Evolutionary conservation across 768 basidiomycete species (phyloP), one percentile per base, ranked within the genome.

Genomic region (Clitopilus passeckerianus): DNA sequence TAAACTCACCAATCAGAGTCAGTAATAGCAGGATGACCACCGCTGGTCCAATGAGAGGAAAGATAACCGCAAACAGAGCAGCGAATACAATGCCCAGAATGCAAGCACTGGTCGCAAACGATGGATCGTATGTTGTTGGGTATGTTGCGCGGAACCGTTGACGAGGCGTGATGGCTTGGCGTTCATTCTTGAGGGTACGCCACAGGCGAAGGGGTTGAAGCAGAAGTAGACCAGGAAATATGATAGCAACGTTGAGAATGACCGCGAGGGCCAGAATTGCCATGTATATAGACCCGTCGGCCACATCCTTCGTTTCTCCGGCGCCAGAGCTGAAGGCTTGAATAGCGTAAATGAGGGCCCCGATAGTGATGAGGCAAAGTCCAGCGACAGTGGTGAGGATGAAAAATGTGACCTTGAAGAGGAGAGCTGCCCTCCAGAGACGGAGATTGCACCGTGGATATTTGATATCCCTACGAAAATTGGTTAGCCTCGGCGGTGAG

Each of bases 111-210:
- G 83, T 81, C 20, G 86, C 84, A 69, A 84, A 86, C 2, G 87
- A 77, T 12, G 88, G 86, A 59, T 90, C 82, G 65, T 90, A 90
- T 24, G 82, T 80, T 64, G 80, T 75, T 33, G 91, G 90, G 66
- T 89, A 91, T 61, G 88, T 76, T 62, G 88, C 91, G 75, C 91
- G 75, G 74, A 92, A 94, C 18, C 83, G 78, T 69, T 93, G 87
- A 37, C 91, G 79, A 50, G 91, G 91, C 7, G 91, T 94, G 20
- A 88, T 65, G 9, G 87, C 86, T 33, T 77, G 75, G 60, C 74
- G 80, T 67, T 88, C 83, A 2, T 82, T 78, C 30, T 77, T 76
- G 41, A 83, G 60, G 18, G 87, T 80, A 54, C 70, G 75, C 81
- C 83, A 84, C 23, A 92, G 71, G 30, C 85, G 80, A 34, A 80